Percentiles rank a stretch among this genome's conserved stretches.
Evolutionary conservation across 805 yeast species (phyloP).

Genomic region (Saturnispora ahearnii): DNA sequence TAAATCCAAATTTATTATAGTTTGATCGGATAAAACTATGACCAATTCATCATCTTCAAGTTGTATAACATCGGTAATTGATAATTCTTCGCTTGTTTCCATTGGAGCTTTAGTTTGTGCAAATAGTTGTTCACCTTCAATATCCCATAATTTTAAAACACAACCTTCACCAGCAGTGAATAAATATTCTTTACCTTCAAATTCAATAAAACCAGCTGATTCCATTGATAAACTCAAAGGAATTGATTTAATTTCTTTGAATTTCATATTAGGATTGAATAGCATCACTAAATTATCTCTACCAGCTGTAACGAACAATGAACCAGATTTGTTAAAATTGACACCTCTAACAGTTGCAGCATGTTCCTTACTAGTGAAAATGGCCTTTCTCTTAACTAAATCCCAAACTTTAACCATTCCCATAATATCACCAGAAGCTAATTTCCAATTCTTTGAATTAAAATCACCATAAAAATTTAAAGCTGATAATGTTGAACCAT

Average conservation of each 20-base stretch:
- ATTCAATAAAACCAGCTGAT: conserved; percentile 48
- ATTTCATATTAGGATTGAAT: conserved; percentile 41
- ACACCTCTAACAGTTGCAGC: conserved; percentile 80
- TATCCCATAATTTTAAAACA: conserved; percentile 56
- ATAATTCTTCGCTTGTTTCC: conserved; percentile 61
- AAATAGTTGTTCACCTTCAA: conserved; percentile 37
- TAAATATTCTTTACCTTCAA: conserved; percentile 30
- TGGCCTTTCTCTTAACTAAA: conserved; percentile 64
- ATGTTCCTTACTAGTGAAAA: conserved; percentile 61
- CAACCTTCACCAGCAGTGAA: conserved; percentile 77
- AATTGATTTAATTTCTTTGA: conserved; percentile 53
- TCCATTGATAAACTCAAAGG: conserved; percentile 71
- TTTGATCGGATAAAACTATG: conserved; percentile 75
- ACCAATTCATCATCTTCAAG: conserved; percentile 30
- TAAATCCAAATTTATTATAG: conserved; percentile 35
- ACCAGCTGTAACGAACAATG: conserved; percentile 67
- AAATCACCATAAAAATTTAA: conserved; percentile 63
- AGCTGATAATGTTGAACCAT: conserved; percentile 80
- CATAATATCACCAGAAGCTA: conserved; percentile 63
- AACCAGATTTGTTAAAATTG: conserved; percentile 48
- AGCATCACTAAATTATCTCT: conserved; percentile 70
- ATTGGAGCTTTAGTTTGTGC: conserved; percentile 40
- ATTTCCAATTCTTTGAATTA: conserved; percentile 62
- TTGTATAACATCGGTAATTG: conserved; percentile 48
- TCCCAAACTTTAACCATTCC: conserved; percentile 51